A percentile compares a stretch with the other conserved stretches of the same genome.
Evolutionary conservation across 176 grass and related monocot genomes (phyloP).

Genomic region (Ensete ventricosum): DNA sequence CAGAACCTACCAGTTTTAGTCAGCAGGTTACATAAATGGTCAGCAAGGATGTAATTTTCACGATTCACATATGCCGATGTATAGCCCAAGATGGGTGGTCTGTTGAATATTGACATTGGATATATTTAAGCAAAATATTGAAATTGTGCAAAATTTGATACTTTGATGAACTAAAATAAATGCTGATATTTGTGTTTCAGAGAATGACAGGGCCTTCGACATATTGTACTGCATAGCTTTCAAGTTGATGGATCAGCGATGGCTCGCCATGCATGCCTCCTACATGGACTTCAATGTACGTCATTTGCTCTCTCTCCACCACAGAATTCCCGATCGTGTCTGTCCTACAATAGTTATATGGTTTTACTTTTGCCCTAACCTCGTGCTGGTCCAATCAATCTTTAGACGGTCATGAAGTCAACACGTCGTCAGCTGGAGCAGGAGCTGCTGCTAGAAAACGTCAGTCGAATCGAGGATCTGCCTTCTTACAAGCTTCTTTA

Average conservation of each 20-base stretch:
- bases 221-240: conserved; percentile 18
- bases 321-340: no score
- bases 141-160: no score
- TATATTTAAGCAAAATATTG: no score
- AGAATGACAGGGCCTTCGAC: conserved; percentile 4
- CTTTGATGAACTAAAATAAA: not conserved
- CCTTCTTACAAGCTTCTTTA: conserved; percentile 4
- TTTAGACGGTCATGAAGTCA: conserved; percentile 19
- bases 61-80: no score
- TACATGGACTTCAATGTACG: conserved; percentile 23
- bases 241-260: conserved; percentile 20
- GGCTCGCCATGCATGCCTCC: conserved; percentile 14
- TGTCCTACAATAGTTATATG: no score
- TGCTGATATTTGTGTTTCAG: not conserved
- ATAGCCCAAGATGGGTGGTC: no score
- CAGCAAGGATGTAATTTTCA: no score
- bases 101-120: no score
- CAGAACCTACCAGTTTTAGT: no score
- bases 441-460: conserved; percentile 8
- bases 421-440: conserved; percentile 5
- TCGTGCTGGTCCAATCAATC: not conserved
- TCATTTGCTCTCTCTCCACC: not conserved
- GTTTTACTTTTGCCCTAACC: not conserved
- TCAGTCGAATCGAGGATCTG: conserved; percentile 9
- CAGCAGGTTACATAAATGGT: no score